These are phyloP conservation scores for Quillaja saponaria DNA, from an alignment of 306 rosid species.

Conservation along the genomic window DNA sequence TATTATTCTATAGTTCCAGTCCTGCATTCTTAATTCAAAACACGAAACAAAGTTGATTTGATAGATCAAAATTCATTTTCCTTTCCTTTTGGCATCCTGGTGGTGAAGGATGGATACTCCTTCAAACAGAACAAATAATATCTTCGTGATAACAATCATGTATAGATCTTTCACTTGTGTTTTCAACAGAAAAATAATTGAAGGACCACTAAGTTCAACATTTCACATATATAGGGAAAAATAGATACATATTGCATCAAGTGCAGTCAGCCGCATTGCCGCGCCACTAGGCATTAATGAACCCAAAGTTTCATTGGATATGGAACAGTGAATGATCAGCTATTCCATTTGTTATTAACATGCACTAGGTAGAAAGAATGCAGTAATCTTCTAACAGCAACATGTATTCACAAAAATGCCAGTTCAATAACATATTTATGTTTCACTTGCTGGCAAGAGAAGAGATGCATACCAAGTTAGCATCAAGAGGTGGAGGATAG, in stretches of 20 bases:
- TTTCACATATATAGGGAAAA: constrained; percentile 11
- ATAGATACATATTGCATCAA: not conserved
- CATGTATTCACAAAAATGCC: constrained; percentile 18
- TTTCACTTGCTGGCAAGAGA: constrained; percentile 1
- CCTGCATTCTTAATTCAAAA: constrained; percentile 1
- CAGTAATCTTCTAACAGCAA: constrained; percentile 4
- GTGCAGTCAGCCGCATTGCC: too few relatives aligned
- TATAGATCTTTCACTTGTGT: too few relatives aligned
- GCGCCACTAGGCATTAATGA: too few relatives aligned
- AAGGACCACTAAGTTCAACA: constrained; percentile 3
- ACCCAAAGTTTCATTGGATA: too few relatives aligned
- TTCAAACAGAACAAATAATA: too few relatives aligned
- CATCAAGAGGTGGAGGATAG: constrained; percentile 99
- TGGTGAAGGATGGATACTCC: not conserved
- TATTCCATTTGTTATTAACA: not conserved
- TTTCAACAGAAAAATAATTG: not conserved
- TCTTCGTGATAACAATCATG: too few relatives aligned
- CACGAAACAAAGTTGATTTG: not conserved
- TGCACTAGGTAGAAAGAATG: too few relatives aligned
- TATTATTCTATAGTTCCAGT: not conserved
- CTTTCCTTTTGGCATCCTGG: too few relatives aligned
- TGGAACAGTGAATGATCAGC: too few relatives aligned
- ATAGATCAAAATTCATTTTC: too few relatives aligned
- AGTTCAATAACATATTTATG: constrained; percentile 24
- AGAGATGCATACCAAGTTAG: constrained; percentile 79